phyloP scores from a whole-genome alignment of 2,329 filamentous ascomycete species.

The Lecanosticta acicola region DNA sequence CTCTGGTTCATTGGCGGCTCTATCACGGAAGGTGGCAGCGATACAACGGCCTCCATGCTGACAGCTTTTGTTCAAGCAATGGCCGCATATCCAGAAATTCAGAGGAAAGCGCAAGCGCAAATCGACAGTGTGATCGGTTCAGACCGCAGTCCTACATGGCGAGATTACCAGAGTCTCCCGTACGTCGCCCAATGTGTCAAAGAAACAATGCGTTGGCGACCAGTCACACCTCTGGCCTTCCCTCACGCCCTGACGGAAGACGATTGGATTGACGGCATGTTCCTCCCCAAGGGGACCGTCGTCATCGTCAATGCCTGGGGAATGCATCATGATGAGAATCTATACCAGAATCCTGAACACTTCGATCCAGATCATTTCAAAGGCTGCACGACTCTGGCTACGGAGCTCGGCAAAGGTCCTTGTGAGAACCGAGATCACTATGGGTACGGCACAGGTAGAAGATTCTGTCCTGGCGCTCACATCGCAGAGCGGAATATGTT shows the following conservation, averaged over 20 bases:
- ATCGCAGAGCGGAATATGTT: slow-evolving; percentile 37
- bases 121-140: slow-evolving; percentile 28
- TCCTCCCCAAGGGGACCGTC: slow-evolving; percentile 50
- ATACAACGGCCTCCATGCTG: slow-evolving; percentile 31
- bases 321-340: slow-evolving; percentile 8
- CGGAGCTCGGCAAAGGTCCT: slow-evolving; percentile 46
- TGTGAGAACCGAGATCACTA: slow-evolving; percentile 51
- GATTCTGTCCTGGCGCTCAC: slow-evolving; percentile 41
- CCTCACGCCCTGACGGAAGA: slow-evolving; percentile 38
- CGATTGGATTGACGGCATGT: slow-evolving; percentile 53
- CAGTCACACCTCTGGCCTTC: slow-evolving; percentile 29
- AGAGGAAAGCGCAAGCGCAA: slow-evolving; percentile 29
- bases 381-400: slow-evolving; percentile 48
- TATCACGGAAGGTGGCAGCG: slow-evolving; percentile 28
- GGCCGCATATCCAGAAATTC: slow-evolving; percentile 26
- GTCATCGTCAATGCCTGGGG: slow-evolving; percentile 41
- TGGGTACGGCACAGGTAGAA: slow-evolving; percentile 52
- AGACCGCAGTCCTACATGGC: slow-evolving; percentile 27
- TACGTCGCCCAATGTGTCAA: slow-evolving; percentile 33
- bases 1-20: slow-evolving; percentile 37
- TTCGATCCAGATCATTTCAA: slow-evolving; percentile 48
- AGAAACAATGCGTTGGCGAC: slow-evolving; percentile 35
- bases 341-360: slow-evolving; percentile 8
- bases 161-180: slow-evolving; percentile 30
- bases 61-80: slow-evolving; percentile 36